phyloP scores from a whole-genome alignment of 1,139 yeast species.

The Hansenula lynferdii region DNA sequence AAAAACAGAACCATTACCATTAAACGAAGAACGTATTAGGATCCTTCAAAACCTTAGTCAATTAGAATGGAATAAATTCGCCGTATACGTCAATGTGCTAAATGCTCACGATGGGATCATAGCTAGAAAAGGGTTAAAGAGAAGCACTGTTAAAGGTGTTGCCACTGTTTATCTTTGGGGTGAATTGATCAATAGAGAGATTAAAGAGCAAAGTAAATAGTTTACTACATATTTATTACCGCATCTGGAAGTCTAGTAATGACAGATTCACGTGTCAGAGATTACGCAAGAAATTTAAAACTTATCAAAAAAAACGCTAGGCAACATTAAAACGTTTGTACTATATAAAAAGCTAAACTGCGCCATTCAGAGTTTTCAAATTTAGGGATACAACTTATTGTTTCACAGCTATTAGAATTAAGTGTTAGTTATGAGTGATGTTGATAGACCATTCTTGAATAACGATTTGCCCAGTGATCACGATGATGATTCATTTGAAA shows the following conservation, averaged over 20 bases:
- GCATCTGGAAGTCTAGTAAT: too few species aligned
- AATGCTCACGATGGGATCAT: constrained; percentile 74
- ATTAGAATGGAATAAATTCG: constrained; percentile 61
- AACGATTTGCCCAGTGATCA: constrained; percentile 8
- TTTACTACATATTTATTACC: too few species aligned
- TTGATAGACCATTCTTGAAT: constrained; percentile 7
- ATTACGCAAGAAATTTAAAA: too few species aligned
- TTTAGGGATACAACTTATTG: too few species aligned
- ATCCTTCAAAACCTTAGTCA: constrained; percentile 48
- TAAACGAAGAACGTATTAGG: constrained; percentile 35
- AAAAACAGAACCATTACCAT: constrained; percentile 28
- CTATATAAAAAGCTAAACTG: too few species aligned
- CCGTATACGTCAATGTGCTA: constrained; percentile 58
- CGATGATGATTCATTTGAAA: constrained; percentile 11
- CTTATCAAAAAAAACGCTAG: too few species aligned
- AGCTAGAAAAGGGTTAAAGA: constrained; percentile 55
- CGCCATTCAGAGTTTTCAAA: too few species aligned
- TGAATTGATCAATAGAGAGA: constrained; percentile 36
- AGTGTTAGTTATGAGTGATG: constrained; percentile 7
- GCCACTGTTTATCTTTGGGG: constrained; percentile 51
- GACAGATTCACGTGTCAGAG: too few species aligned
- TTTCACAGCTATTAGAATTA: too few species aligned
- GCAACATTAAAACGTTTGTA: too few species aligned
- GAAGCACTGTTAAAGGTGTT: constrained; percentile 48
- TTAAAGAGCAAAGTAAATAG: constrained; percentile 10